Evolutionary conservation across 2,329 filamentous ascomycete species (phyloP).

Genomic region (Fusarium virguliforme): DNA sequence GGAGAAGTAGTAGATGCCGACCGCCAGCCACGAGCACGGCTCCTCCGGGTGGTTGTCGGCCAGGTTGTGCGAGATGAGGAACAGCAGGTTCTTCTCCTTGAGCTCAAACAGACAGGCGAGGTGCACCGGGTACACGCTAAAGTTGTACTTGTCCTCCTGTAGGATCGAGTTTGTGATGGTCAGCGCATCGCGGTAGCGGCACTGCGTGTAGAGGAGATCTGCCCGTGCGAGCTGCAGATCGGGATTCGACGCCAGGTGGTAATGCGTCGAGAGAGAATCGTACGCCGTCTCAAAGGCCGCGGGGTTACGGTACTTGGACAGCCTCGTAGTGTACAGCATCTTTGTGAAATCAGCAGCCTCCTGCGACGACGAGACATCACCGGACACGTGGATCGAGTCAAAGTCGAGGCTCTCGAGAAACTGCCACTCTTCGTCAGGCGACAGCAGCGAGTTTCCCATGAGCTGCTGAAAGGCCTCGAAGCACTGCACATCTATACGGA

Average conservation of each 20-base stretch:
- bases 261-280: constrained; percentile 93
- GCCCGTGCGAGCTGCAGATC: constrained; percentile 93
- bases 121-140: constrained; percentile 90
- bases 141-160: constrained; percentile 88
- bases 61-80: constrained; percentile 92
- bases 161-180: constrained; percentile 88
- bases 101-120: constrained; percentile 93
- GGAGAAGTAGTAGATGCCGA: constrained; percentile 93
- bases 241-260: constrained; percentile 87
- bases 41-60: constrained; percentile 93
- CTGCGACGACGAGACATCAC: constrained; percentile 79
- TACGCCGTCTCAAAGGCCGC: constrained; percentile 86
- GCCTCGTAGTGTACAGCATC: constrained; percentile 94
- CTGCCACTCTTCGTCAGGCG: constrained; percentile 89
- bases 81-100: constrained; percentile 87
- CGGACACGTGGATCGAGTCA: constrained; percentile 79
- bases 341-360: constrained; percentile 95
- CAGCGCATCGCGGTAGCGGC: constrained; percentile 90
- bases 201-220: constrained; percentile 94
- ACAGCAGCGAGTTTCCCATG: constrained; percentile 95
- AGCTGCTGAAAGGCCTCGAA: constrained; percentile 98
- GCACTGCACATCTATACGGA: constrained; percentile 96
- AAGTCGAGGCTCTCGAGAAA: constrained; percentile 94
- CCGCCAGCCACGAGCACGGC: constrained; percentile 92
- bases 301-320: constrained; percentile 96